A percentile compares a stretch with the other conserved stretches of the same genome.
Evolutionary conservation across 768 basidiomycete species (phyloP).

Genomic region (Fomitopsis pulvina): DNA sequence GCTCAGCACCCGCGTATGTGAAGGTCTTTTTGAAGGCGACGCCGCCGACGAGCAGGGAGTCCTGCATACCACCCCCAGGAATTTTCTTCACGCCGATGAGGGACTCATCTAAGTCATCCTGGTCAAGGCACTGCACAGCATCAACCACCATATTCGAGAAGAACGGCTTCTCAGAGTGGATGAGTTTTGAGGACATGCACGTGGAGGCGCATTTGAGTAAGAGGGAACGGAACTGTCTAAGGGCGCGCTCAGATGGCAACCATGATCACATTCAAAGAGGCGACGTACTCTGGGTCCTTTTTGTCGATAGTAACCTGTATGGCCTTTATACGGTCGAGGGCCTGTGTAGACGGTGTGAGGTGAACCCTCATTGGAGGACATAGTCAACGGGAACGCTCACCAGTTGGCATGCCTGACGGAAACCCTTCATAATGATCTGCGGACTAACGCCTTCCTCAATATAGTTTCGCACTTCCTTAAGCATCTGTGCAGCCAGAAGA

Average conservation of each 20-base stretch:
- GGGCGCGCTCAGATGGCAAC: neutral
- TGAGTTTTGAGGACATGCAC: slow-evolving; percentile 99
- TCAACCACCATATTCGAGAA: slow-evolving; percentile 99
- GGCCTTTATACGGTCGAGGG: slow-evolving; percentile 79
- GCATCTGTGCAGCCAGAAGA: slow-evolving; percentile 85
- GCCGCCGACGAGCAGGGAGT: slow-evolving; percentile 82
- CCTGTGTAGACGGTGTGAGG: slow-evolving; percentile 38
- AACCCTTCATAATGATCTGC: slow-evolving; percentile 97
- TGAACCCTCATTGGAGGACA: slow-evolving; percentile 1
- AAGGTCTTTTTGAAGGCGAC: slow-evolving; percentile 99
- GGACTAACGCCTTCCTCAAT: slow-evolving; percentile 97
- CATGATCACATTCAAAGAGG: neutral
- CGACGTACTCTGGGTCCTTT: slow-evolving; percentile 75
- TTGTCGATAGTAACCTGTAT: slow-evolving; percentile 89
- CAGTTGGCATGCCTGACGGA: slow-evolving; percentile 79
- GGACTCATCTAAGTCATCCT: slow-evolving; percentile 89
- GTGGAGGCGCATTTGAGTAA: slow-evolving; percentile 96
- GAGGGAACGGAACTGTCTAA: slow-evolving; percentile 87
- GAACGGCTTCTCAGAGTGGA: slow-evolving; percentile 98
- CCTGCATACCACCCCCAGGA: slow-evolving; percentile 95
- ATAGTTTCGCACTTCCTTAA: slow-evolving; percentile 87
- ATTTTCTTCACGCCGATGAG: slow-evolving; percentile 98
- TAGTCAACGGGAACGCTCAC: slow-evolving; percentile 40
- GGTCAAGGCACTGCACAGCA: slow-evolving; percentile 89
- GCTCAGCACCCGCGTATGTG: slow-evolving; percentile 97